Base-by-base conservation (phyloP, 495 filamentous ascomycete species). In the Penicillium flavigenum region DNA sequence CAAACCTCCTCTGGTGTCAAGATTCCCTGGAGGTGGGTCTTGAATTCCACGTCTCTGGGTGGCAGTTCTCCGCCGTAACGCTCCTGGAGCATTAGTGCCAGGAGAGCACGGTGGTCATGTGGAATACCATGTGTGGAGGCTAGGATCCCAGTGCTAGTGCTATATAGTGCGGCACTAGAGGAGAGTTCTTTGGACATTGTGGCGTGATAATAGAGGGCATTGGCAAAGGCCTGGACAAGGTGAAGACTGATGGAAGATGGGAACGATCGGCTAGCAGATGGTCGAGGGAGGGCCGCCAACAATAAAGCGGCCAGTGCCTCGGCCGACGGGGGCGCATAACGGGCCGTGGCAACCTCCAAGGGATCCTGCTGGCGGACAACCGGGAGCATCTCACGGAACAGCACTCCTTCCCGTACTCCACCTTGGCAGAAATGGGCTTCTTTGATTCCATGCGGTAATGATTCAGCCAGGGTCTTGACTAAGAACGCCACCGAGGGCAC, bases 401-500 rank as follows among this genome's bases (percentile, higher is more conserved):
- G 70, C 2, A 86, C 81, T 0, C 92, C 92, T 69, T 96, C 92
- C 26, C 92, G 81, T 45, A 96, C 90, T 10, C 92, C 92, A 3
- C 84, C 92, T 62, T 90, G 85, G 64, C 90, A 93, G 73, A 96
- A 97, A 14, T 84, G 82, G 3, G 90, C 89, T 22, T 85, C 79
- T 47, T 79, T 81, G 60, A 96, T 90, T 19, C 73, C 74, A 47
- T 71, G 46, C 3, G 90, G 88, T 12, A 96, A 73, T 2, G 88
- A 83, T 12, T 82, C 77, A 14, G 85, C 76, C 8, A 97, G 76
- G 4, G 85, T 85, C 17, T 87, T 83, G 7, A 97, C 83, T 4
- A 96, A 78, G 24, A 91, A 84, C 0, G 85, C 84, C 26, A 96
- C 90, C 27, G 92, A 91, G 5, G 91, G 90, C 27, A 95, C 89